Percentiles rank a stretch among this genome's conserved stretches.
These are phyloP conservation scores for Backusella luteola DNA, from an alignment of 192 early-diverging fungal species.

Conservation along the genomic window DNA sequence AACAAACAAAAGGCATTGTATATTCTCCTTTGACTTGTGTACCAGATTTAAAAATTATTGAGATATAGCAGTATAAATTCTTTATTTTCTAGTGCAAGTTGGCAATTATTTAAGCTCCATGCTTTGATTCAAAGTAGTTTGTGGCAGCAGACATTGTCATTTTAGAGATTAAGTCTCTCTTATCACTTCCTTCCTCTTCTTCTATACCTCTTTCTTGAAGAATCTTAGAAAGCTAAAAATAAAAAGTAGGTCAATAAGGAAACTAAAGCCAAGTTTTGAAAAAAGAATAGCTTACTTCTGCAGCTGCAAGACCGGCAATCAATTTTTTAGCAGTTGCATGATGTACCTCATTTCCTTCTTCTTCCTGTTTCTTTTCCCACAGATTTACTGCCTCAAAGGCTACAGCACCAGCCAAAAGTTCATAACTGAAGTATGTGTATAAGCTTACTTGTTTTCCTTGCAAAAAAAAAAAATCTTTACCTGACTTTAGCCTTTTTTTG, in stretches of 20 bases:
- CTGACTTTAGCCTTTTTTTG: constrained; percentile 23
- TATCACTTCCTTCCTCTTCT: constrained; percentile 1
- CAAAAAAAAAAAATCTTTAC: not conserved
- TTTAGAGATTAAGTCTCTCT: constrained; percentile 9
- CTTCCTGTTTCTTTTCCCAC: constrained; percentile 31
- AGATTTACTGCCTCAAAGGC: constrained; percentile 35
- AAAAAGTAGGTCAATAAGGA: not conserved
- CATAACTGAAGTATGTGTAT: constrained; percentile 1
- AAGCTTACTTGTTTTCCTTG: not conserved
- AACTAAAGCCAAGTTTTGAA: not conserved
- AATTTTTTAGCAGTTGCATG: constrained; percentile 18
- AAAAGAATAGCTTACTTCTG: constrained; percentile 17
- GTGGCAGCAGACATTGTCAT: constrained; percentile 13
- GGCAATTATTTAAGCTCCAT: not conserved
- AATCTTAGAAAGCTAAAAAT: constrained; percentile 15
- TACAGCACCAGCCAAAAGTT: constrained; percentile 32
- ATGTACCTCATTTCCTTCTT: constrained; percentile 22
- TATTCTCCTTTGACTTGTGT: not conserved
- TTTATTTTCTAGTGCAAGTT: not conserved
- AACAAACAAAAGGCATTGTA: not conserved
- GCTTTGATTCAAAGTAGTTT: constrained; percentile 20
- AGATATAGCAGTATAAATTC: not conserved
- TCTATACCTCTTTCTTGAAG: constrained; percentile 1
- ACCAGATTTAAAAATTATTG: not conserved
- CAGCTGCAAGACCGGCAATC: constrained; percentile 27